A percentile compares a stretch with the other conserved stretches of the same genome.
phyloP scores from a whole-genome alignment of 768 basidiomycete species.

The Gloeostereum incarnatum region DNA sequence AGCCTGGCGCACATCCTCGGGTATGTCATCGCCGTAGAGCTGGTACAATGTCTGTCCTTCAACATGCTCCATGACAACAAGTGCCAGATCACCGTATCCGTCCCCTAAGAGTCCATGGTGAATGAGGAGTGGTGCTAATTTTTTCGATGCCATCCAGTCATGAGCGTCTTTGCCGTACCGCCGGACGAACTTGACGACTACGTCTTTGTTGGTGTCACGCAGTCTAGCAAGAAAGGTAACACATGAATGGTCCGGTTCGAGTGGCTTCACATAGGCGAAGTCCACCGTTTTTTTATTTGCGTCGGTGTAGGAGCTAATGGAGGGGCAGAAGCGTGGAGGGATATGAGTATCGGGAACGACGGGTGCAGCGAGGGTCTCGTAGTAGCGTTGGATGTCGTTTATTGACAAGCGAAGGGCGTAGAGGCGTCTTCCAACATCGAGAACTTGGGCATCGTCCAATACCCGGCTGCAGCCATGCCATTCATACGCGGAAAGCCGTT shows the following conservation, averaged over 20 bases:
- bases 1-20: background rate
- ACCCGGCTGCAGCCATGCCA: slow-evolving; percentile 16
- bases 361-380: slow-evolving; percentile 8
- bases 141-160: slow-evolving; percentile 6
- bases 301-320: slow-evolving; percentile 8
- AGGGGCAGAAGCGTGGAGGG: slow-evolving; percentile 15
- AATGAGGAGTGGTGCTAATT: background rate
- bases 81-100: background rate
- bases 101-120: no score
- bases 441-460: slow-evolving; percentile 11
- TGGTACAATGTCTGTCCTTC: slow-evolving; percentile 2
- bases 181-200: slow-evolving; percentile 24
- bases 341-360: slow-evolving; percentile 1
- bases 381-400: slow-evolving; percentile 11
- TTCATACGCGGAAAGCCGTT: slow-evolving; percentile 22
- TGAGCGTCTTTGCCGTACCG: slow-evolving; percentile 17
- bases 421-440: slow-evolving; percentile 13
- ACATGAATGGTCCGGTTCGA: slow-evolving; percentile 11
- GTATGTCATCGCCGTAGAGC: background rate
- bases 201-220: slow-evolving; percentile 2
- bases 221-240: slow-evolving; percentile 13
- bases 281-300: background rate
- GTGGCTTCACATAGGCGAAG: slow-evolving; percentile 14
- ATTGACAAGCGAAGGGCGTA: slow-evolving; percentile 14
- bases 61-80: background rate